These are phyloP conservation scores for Komagataella pseudopastoris DNA, from an alignment of 805 yeast species.

Conservation along the genomic window DNA sequence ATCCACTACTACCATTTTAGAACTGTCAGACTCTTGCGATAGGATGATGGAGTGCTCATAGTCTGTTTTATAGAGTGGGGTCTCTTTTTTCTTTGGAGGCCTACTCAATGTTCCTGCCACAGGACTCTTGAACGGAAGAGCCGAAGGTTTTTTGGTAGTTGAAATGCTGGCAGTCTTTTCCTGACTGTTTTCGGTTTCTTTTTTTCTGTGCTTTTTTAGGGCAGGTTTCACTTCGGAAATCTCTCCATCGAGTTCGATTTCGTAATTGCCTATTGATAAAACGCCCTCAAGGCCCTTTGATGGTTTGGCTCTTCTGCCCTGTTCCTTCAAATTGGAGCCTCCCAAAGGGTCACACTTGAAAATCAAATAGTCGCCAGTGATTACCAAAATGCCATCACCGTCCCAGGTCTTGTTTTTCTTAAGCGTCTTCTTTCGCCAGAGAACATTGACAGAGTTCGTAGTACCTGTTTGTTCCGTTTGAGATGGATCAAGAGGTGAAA, in stretches of 20 bases:
- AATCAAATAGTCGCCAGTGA: constrained; percentile 13
- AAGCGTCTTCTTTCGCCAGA: constrained; percentile 58
- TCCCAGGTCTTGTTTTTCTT: constrained; percentile 92
- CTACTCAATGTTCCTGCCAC: constrained; percentile 7
- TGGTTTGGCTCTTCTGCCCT: constrained; percentile 5
- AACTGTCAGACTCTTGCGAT: background rate
- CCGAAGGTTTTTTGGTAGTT: background rate
- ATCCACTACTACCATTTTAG: constrained; percentile 41
- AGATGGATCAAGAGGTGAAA: background rate
- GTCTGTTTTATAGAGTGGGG: background rate
- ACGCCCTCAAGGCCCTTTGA: constrained; percentile 19
- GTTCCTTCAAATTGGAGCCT: constrained; percentile 11
- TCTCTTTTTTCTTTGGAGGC: constrained; percentile 6
- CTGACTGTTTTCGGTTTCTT: background rate
- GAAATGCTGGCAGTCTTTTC: background rate
- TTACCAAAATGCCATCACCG: constrained; percentile 62
- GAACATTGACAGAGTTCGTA: constrained; percentile 19
- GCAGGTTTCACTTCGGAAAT: constrained; percentile 6
- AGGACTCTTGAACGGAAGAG: background rate
- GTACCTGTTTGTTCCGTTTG: background rate
- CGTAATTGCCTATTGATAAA: constrained; percentile 41
- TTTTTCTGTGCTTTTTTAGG: background rate
- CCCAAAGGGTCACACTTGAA: constrained; percentile 19
- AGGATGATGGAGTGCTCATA: background rate
- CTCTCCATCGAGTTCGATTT: constrained; percentile 46